Conservation (phyloP, 495 filamentous ascomycete genomes). For the Daldinia decipiens region DNA sequence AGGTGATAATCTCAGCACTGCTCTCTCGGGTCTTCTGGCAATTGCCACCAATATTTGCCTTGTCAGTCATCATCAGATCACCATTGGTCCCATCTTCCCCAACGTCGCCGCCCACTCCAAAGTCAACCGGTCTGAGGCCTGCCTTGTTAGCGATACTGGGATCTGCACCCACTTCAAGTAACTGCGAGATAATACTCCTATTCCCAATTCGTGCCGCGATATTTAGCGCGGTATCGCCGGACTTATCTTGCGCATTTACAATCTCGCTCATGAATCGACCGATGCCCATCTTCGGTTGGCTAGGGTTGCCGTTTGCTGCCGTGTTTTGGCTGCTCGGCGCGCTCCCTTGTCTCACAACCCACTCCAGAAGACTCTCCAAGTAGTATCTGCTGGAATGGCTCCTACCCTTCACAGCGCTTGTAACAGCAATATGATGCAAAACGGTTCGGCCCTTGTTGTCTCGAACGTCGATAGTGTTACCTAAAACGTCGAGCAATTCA, state of each 20-base stretch:
- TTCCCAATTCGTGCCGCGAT: constrained; percentile 92
- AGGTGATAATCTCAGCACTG: constrained; percentile 74
- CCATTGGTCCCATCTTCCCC: constrained; percentile 59
- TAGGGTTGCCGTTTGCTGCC: constrained; percentile 42
- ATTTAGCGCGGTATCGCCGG: constrained; percentile 93
- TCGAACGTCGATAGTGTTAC: constrained; percentile 87
- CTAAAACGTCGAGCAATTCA: constrained; percentile 85
- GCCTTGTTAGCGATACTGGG: constrained; percentile 87
- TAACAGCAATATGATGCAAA: constrained; percentile 93
- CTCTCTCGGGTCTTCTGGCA: constrained; percentile 63
- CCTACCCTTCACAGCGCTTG: constrained; percentile 90
- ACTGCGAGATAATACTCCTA: constrained; percentile 87
- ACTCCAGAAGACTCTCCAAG: constrained; percentile 90
- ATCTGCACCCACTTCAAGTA: constrained; percentile 93
- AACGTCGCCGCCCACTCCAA: constrained; percentile 78
- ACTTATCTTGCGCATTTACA: constrained; percentile 90
- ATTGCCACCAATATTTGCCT: constrained; percentile 48
- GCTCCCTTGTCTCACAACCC: constrained; percentile 86
- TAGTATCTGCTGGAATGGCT: constrained; percentile 89
- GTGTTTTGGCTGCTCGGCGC: constrained; percentile 66
- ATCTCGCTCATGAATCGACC: constrained; percentile 94
- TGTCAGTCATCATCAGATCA: constrained; percentile 39
- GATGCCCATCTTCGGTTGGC: constrained; percentile 75
- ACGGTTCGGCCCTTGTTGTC: constrained; percentile 92
- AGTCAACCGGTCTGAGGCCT: constrained; percentile 86